Conservation (phyloP, 2,329 filamentous ascomycete species). For the Exophiala sp. region DNA sequence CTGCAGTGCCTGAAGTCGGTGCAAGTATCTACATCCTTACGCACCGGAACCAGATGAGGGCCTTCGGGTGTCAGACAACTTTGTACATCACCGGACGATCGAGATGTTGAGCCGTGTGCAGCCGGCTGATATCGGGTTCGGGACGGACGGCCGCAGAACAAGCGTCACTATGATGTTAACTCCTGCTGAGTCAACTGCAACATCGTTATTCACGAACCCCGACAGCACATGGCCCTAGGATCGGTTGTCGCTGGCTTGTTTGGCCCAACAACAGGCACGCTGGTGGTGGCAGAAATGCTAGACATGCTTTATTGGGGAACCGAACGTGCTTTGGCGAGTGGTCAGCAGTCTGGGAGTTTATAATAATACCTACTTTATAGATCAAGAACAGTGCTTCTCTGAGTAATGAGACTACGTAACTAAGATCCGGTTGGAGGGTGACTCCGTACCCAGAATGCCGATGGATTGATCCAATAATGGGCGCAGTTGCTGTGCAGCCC, state of each 20-base stretch:
- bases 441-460: conserved; percentile 14
- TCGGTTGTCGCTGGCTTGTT: conserved; percentile 10
- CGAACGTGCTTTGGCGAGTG: conserved; percentile 18
- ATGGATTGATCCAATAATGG: conserved; percentile 1
- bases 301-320: conserved; percentile 15
- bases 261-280: neutral
- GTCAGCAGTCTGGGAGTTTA: conserved; percentile 1
- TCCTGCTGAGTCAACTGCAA: conserved; percentile 10
- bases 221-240: conserved; percentile 15
- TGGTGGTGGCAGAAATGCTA: neutral
- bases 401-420: too few relatives aligned
- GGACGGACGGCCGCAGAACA: neutral
- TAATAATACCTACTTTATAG: too few relatives aligned
- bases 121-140: conserved; percentile 14
- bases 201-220: conserved; percentile 14
- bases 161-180: conserved; percentile 6
- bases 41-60: too few relatives aligned
- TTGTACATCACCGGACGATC: neutral
- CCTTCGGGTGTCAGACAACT: too few relatives aligned
- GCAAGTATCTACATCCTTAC: too few relatives aligned
- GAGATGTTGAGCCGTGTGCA: neutral
- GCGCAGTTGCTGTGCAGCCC: conserved; percentile 1
- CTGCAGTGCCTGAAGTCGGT: too few relatives aligned
- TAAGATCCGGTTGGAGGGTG: too few relatives aligned
- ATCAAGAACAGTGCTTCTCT: too few relatives aligned